These are phyloP conservation scores for Diplosphaera chodatii DNA, from an alignment of 139 green algal genomes.

Conservation along the genomic window DNA sequence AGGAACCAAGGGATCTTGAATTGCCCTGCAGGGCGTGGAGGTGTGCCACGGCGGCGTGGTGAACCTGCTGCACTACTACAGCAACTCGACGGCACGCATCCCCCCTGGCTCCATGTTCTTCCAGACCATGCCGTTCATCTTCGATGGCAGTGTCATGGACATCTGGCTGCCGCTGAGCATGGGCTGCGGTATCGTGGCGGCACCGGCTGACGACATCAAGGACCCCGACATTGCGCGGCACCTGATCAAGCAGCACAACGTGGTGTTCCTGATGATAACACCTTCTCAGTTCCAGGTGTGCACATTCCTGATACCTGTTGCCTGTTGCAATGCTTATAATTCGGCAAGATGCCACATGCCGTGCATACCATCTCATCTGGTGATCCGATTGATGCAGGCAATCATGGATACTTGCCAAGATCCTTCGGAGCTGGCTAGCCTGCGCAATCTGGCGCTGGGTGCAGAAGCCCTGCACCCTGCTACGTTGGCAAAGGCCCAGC, in stretches of 20 bases:
- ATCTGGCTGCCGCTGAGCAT: slow-evolving; percentile 11
- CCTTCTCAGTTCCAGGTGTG: slow-evolving; percentile 5
- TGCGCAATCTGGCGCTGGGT: not conserved
- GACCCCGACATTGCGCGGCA: slow-evolving; percentile 18
- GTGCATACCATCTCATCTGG: too few relatives aligned
- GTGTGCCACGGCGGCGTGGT: too few relatives aligned
- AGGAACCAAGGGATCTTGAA: too few relatives aligned
- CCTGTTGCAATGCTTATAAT: slow-evolving; percentile 6
- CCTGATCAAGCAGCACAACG: slow-evolving; percentile 1
- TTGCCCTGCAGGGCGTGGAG: too few relatives aligned
- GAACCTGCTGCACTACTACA: too few relatives aligned
- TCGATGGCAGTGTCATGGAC: slow-evolving; percentile 28
- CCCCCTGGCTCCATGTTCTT: slow-evolving; percentile 2
- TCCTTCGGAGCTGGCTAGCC: not conserved
- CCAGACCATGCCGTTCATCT: slow-evolving; percentile 26
- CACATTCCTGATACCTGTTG: not conserved
- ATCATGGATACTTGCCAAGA: not conserved
- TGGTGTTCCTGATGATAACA: slow-evolving; percentile 18
- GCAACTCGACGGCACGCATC: too few relatives aligned
- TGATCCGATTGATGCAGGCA: not conserved
- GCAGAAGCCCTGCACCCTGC: slow-evolving; percentile 16
- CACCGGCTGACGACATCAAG: slow-evolving; percentile 16
- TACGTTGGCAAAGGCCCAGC: not conserved
- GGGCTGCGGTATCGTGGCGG: slow-evolving; percentile 12
- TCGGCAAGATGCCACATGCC: too few relatives aligned